phyloP scores from a whole-genome alignment of 768 basidiomycete species.

The Pulveroboletus ravenelii region DNA sequence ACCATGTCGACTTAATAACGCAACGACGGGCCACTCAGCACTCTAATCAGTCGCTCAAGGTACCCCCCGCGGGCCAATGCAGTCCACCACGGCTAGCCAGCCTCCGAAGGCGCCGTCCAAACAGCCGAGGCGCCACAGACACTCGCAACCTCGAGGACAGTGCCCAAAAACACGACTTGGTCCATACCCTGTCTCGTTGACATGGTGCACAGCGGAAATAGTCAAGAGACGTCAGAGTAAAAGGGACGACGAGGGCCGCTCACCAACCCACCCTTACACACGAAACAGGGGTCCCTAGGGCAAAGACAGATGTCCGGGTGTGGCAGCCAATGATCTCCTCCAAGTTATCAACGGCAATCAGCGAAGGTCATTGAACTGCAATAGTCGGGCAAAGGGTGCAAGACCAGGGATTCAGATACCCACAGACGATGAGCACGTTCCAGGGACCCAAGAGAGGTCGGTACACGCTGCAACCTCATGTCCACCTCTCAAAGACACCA shows the following conservation, averaged over 20 bases:
- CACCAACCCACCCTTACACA: not conserved
- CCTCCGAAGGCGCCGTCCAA: not conserved
- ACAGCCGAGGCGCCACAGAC: not conserved
- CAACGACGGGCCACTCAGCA: slow-evolving; percentile 4
- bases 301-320: not conserved
- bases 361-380: not conserved
- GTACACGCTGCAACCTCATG: slow-evolving; percentile 13
- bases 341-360: slow-evolving; percentile 1
- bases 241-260: not conserved
- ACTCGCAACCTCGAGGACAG: not conserved
- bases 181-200: not conserved
- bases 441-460: slow-evolving; percentile 6
- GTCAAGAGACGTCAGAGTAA: slow-evolving; percentile 3
- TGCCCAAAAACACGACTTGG: not conserved
- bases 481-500: not conserved
- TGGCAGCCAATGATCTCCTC: slow-evolving; percentile 20
- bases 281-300: not conserved
- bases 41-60: no score
- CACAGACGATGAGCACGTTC: slow-evolving; percentile 12
- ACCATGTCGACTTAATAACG: not conserved
- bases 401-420: slow-evolving; percentile 15
- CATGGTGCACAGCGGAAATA: slow-evolving; percentile 8
- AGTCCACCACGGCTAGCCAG: not conserved
- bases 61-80: not conserved
- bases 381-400: slow-evolving; percentile 5